Percentiles rank a stretch among this genome's conserved stretches.
These are phyloP conservation scores for Thozetella sp. DNA, from an alignment of 495 filamentous ascomycete species.

Conservation along the genomic window DNA sequence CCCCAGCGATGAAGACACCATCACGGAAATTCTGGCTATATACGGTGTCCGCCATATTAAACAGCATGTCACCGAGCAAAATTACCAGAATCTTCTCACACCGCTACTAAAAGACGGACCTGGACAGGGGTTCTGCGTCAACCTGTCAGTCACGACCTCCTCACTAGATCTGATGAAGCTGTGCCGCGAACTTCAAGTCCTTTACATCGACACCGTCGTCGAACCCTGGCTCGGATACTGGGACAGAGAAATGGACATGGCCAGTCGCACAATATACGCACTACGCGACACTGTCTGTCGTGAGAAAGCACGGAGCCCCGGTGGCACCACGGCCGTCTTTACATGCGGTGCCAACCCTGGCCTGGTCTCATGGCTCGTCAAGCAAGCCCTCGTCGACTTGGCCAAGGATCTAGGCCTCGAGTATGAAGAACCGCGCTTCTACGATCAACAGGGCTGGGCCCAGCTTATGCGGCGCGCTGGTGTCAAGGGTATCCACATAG, in stretches of 20 bases:
- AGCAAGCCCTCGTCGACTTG: background rate
- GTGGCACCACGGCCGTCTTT: constrained; percentile 1
- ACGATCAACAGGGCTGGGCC: constrained; percentile 2
- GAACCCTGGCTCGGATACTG: constrained; percentile 1
- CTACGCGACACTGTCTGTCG: background rate
- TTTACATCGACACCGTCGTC: constrained; percentile 4
- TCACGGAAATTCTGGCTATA: background rate
- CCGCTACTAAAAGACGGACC: background rate
- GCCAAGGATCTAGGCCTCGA: background rate
- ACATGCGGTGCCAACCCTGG: background rate
- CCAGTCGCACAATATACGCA: background rate
- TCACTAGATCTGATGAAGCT: constrained; percentile 1
- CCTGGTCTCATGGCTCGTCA: background rate
- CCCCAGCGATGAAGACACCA: background rate
- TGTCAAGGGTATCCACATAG: background rate
- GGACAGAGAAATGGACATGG: background rate
- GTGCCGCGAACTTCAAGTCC: background rate
- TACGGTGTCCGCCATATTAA: background rate
- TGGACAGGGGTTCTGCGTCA: constrained; percentile 1
- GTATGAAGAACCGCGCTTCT: background rate
- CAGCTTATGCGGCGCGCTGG: constrained; percentile 1
- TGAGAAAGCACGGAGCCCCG: background rate
- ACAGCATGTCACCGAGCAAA: background rate
- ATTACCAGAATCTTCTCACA: background rate
- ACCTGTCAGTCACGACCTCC: background rate